A percentile compares a stretch with the other conserved stretches of the same genome.
Evolutionary conservation across 352 stramenopile species (phyloP).

Genomic region (Globisporangium rhizosaccharum): DNA sequence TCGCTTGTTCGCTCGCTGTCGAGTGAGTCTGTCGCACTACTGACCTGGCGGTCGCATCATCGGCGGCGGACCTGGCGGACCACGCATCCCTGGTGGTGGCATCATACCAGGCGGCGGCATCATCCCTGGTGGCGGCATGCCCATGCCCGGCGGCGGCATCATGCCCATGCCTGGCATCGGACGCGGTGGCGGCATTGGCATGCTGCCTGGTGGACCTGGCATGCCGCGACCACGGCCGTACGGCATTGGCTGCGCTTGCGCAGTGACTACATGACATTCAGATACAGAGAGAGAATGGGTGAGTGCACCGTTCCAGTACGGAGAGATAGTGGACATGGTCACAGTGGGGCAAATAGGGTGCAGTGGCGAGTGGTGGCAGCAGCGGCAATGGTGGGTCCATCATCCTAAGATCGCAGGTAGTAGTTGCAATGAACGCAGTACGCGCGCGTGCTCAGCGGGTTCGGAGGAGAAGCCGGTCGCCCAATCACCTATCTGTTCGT

Average conservation of each 20-base stretch:
- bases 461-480: slow-evolving; percentile 61
- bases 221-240: slow-evolving; percentile 80
- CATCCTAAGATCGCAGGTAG: slow-evolving; percentile 87
- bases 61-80: slow-evolving; percentile 36
- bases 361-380: neutral
- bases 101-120: slow-evolving; percentile 75
- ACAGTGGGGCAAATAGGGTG: slow-evolving; percentile 1
- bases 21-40: slow-evolving; percentile 20
- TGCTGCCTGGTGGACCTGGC: slow-evolving; percentile 43
- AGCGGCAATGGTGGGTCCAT: slow-evolving; percentile 37
- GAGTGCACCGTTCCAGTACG: neutral
- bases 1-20: neutral
- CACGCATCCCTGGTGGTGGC: slow-evolving; percentile 66
- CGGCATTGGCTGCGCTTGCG: slow-evolving; percentile 71
- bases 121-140: slow-evolving; percentile 69
- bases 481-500: slow-evolving; percentile 85
- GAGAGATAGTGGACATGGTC: neutral
- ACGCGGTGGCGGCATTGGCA: slow-evolving; percentile 51
- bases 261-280: slow-evolving; percentile 42
- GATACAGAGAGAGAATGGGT: slow-evolving; percentile 4
- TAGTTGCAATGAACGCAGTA: slow-evolving; percentile 35
- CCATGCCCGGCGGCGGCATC: slow-evolving; percentile 69
- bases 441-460: slow-evolving; percentile 54
- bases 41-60: slow-evolving; percentile 49
- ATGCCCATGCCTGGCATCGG: slow-evolving; percentile 72